Base-by-base conservation (phyloP, 257 asterid genomes). In the Pogostemon cablin region DNA sequence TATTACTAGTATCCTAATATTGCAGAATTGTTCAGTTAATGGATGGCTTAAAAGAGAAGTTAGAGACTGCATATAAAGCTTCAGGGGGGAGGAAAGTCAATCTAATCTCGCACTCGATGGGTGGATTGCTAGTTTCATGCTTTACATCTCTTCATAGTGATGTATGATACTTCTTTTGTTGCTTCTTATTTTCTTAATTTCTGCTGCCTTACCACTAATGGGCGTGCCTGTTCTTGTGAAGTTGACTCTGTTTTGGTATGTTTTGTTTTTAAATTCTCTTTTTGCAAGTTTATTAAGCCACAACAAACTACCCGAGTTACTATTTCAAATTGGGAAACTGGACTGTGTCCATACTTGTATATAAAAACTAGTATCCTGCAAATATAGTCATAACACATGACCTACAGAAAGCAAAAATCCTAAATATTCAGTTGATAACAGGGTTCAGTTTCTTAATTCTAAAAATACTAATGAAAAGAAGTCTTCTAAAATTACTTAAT, bases 51-150 rank as follows among this genome's bases (percentile, higher is more conserved):
- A 80, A 85, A 75, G 81, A 84, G 72, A 93, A 74, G 75, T 48
- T 93, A 81, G 90, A 86, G 78, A 61, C 91, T 76, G 96, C 96
- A 40, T 85, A 85, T 85, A 78, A 87, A 79, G 97, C 96, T 78
- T 89, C 99, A n/a, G 96, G 98, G 44, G 97, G 93, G 44, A 82
- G 99, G 81, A 91, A 93, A 89, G 90, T 91, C 80, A 90, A 83
- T 72, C 73, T 93, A 67, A 88, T 86, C 74, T 89, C 96, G 5
- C 96, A 93, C 75, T 93, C 99, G n/a, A 93, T 90, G 96, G 96
- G 96, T 66, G 98, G 96, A 82, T 76, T 93, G 86, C 84, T 93
- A 52, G 85, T 93, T 85, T 79, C 86, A 47, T 93, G 93, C 79
- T 88, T 86, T 75, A 83, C 83, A 76, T 44, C 76, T 60, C 93